phyloP scores from a whole-genome alignment of 164 flowering plant species.

The Kingdonia uniflora region DNA sequence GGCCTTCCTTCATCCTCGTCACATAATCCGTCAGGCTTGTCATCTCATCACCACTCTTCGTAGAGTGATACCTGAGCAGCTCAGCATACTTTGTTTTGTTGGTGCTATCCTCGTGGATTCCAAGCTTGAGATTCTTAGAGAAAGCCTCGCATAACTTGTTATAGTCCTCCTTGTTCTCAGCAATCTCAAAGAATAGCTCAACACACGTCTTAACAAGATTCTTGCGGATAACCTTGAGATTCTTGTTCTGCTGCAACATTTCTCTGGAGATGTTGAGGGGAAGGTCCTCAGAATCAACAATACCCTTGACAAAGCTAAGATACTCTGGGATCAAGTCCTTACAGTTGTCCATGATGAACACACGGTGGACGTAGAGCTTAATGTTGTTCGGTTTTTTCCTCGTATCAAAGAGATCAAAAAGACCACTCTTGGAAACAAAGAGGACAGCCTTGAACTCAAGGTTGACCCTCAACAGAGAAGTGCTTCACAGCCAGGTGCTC shows the following conservation, averaged over 20 bases:
- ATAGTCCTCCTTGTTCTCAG: no score
- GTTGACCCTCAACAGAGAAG: slow-evolving; percentile 5
- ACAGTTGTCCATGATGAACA: slow-evolving; percentile 4
- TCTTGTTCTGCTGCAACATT: slow-evolving; percentile 6
- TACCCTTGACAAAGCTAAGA: no score
- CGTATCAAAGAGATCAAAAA: slow-evolving; percentile 4
- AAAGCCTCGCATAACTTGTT: no score
- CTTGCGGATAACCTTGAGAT: slow-evolving; percentile 2
- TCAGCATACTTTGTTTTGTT: slow-evolving; percentile 1
- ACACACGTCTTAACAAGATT: slow-evolving; percentile 3
- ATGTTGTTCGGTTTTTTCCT: slow-evolving; percentile 5
- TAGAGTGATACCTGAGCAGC: slow-evolving; percentile 3
- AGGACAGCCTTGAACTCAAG: no score
- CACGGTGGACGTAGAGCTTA: slow-evolving; percentile 3
- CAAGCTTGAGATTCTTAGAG: no score
- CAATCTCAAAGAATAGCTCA: slow-evolving; percentile 4
- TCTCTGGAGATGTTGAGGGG: slow-evolving; percentile 4
- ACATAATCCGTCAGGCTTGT: slow-evolving; percentile 3
- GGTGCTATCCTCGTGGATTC: slow-evolving; percentile 2
- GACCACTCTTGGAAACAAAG: not conserved
- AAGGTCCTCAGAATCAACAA: slow-evolving; percentile 4
- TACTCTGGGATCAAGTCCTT: slow-evolving; percentile 4
- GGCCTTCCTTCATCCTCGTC: slow-evolving; percentile 7
- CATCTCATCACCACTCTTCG: slow-evolving; percentile 6
- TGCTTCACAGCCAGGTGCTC: slow-evolving; percentile 6